Percentiles rank a stretch among this genome's conserved stretches.
These are phyloP conservation scores for Colletotrichum tanaceti DNA, from an alignment of 2,329 filamentous ascomycete species.

Conservation along the genomic window DNA sequence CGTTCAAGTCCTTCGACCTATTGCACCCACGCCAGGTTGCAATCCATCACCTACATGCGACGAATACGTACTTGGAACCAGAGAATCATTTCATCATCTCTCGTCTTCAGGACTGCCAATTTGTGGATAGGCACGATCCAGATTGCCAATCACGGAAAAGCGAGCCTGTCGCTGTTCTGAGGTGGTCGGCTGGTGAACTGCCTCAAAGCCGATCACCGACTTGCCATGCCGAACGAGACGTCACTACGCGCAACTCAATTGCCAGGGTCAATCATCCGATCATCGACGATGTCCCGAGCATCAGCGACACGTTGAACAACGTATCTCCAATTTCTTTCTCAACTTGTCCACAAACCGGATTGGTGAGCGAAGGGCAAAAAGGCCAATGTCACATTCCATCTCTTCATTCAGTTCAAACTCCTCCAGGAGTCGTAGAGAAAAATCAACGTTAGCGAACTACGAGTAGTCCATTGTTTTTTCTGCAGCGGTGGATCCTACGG, in stretches of 20 bases:
- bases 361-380: background rate
- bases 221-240: conserved; percentile 23
- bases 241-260: conserved; percentile 32
- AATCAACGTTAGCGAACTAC: conserved; percentile 26
- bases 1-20: conserved; percentile 10
- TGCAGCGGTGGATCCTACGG: conserved; percentile 21
- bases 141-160: conserved; percentile 22
- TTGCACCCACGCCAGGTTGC: background rate
- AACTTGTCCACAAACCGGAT: background rate
- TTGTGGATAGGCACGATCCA: conserved; percentile 28
- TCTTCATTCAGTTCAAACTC: conserved; percentile 8
- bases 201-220: conserved; percentile 23
- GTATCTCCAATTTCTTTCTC: background rate
- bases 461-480: conserved; percentile 17
- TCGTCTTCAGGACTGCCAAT: conserved; percentile 21
- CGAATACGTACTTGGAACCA: conserved; percentile 18
- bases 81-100: conserved; percentile 32
- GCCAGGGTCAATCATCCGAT: conserved; percentile 18
- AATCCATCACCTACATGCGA: conserved; percentile 13
- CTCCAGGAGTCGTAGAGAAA: conserved; percentile 14
- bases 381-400: background rate
- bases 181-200: conserved; percentile 16
- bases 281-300: conserved; percentile 14
- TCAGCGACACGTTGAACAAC: background rate
- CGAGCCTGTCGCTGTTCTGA: conserved; percentile 15